Conservation (phyloP, 345 rosid genomes). For the Arabis alpina region DNA sequence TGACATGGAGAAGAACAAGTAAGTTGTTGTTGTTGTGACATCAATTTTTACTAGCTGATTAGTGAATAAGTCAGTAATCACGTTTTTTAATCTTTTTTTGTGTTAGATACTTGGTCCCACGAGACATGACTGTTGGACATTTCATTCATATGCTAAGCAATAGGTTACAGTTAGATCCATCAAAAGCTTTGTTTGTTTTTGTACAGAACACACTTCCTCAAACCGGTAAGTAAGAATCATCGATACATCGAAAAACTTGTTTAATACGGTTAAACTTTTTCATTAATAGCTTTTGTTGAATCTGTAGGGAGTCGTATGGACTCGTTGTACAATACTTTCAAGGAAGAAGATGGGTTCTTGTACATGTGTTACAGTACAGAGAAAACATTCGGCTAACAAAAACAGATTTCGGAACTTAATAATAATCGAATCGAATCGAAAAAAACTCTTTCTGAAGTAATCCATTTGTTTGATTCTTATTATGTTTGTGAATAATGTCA, state of each 20-base stretch:
- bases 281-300: background rate
- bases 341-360: conserved; percentile 74
- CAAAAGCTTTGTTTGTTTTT: conserved; percentile 67
- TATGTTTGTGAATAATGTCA: conserved; percentile 43
- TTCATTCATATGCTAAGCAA: conserved; percentile 67
- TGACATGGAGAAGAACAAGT: conserved; percentile 79
- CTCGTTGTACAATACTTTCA: conserved; percentile 60
- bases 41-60: background rate
- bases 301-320: conserved; percentile 65
- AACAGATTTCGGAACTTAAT: background rate
- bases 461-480: conserved; percentile 39
- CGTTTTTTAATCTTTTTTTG: no score
- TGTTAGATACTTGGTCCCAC: conserved; percentile 57
- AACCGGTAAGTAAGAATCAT: conserved; percentile 52
- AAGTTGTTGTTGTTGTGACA: conserved; percentile 21
- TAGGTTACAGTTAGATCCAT: conserved; percentile 61
- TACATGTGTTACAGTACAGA: conserved; percentile 90
- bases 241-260: background rate
- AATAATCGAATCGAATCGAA: background rate
- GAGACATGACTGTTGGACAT: conserved; percentile 84
- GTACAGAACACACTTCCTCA: conserved; percentile 78
- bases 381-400: conserved; percentile 62
- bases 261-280: background rate
- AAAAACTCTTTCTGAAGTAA: conserved; percentile 22
- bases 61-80: background rate